phyloP scores from a whole-genome alignment of 23 red algal species.

The Gracilaria gracilis region DNA sequence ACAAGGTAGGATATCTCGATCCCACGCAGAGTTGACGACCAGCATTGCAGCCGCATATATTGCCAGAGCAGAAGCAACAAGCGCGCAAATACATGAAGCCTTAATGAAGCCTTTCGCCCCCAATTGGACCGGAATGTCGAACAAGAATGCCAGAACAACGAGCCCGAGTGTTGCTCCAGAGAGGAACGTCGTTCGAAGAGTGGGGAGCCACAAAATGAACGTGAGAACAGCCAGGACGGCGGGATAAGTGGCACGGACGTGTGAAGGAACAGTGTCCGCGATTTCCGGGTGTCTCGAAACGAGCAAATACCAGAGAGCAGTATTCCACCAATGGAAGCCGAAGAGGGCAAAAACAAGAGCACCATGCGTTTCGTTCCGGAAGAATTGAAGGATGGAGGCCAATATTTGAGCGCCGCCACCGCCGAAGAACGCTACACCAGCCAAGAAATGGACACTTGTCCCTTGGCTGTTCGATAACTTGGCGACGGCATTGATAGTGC shows the following conservation, averaged over 20 bases:
- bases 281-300: neutral
- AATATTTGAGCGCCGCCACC: conserved; percentile 44
- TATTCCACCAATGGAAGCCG: conserved; percentile 50
- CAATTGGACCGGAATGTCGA: neutral
- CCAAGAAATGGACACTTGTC: neutral
- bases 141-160: conserved; percentile 19
- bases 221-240: conserved; percentile 26
- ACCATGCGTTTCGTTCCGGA: conserved; percentile 21
- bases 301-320: conserved; percentile 1
- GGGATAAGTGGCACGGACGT: conserved; percentile 8
- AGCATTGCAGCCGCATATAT: conserved; percentile 14
- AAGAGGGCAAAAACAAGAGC: conserved; percentile 32
- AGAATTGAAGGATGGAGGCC: conserved; percentile 31
- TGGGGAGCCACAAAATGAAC: conserved; percentile 26
- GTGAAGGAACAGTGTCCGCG: neutral
- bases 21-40: conserved; percentile 30
- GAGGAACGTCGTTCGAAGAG: conserved; percentile 9
- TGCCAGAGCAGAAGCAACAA: conserved; percentile 5
- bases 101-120: neutral
- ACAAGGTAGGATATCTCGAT: conserved; percentile 11
- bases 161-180: conserved; percentile 8
- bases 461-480: conserved; percentile 27
- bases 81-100: neutral
- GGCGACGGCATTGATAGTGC: conserved; percentile 5
- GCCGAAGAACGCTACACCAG: conserved; percentile 28